Percentiles rank a stretch among this genome's conserved stretches.
phyloP scores from a whole-genome alignment of 768 basidiomycete genomes.

The Punctularia strigosozonata region DNA sequence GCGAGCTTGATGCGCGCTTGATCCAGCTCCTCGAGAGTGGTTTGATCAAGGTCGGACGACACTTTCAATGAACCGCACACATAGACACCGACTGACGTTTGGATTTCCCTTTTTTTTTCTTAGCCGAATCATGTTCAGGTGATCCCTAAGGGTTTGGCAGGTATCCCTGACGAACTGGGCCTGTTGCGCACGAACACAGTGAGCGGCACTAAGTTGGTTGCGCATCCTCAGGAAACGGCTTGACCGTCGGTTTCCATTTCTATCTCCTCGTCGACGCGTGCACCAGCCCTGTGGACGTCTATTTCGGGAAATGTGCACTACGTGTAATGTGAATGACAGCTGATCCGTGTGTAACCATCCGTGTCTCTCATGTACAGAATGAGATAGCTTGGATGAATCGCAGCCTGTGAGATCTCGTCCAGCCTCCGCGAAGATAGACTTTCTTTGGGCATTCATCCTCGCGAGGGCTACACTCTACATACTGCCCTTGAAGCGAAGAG shows the following conservation, averaged over 20 bases:
- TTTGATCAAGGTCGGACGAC: not conserved
- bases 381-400: too few relatives aligned
- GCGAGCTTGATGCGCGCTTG: not conserved
- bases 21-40: not conserved
- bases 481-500: too few relatives aligned
- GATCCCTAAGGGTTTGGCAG: slow-evolving; percentile 10
- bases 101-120: not conserved
- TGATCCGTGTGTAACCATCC: too few relatives aligned
- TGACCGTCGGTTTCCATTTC: not conserved
- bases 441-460: too few relatives aligned
- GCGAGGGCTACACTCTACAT: too few relatives aligned
- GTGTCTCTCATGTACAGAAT: too few relatives aligned
- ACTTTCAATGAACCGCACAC: not conserved
- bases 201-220: slow-evolving; percentile 11
- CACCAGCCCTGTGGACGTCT: too few relatives aligned
- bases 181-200: slow-evolving; percentile 9
- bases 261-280: too few relatives aligned
- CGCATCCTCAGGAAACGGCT: slow-evolving; percentile 7
- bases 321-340: too few relatives aligned
- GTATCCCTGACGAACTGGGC: slow-evolving; percentile 10
- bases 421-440: too few relatives aligned
- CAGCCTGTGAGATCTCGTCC: too few relatives aligned
- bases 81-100: not conserved
- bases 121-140: slow-evolving; percentile 14
- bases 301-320: too few relatives aligned